Conservation (phyloP, 768 basidiomycete species). For the Hericium erinaceus region DNA sequence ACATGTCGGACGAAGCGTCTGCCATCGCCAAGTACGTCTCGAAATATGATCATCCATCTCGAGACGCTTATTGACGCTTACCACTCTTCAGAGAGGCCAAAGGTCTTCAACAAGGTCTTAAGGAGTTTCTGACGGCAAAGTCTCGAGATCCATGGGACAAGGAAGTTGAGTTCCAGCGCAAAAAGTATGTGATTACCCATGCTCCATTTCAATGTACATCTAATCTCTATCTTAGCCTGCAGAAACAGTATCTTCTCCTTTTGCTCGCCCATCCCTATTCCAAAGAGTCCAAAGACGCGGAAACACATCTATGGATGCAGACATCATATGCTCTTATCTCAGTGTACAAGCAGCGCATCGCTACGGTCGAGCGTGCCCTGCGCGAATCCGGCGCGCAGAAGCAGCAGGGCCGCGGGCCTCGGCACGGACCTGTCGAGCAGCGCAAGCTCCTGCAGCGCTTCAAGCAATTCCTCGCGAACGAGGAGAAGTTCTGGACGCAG, state of each 20-base stretch:
- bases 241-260: constrained; percentile 59
- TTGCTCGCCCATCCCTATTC: constrained; percentile 62
- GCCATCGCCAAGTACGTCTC: constrained; percentile 28
- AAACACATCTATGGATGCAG: constrained; percentile 87
- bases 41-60: constrained; percentile 5
- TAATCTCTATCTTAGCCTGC: constrained; percentile 37
- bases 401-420: constrained; percentile 29
- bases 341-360: constrained; percentile 69
- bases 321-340: constrained; percentile 83
- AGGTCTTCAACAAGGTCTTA: constrained; percentile 61
- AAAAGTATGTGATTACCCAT: constrained; percentile 49
- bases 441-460: constrained; percentile 85
- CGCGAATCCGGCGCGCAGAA: constrained; percentile 21
- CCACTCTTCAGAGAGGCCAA: constrained; percentile 60
- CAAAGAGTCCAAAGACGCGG: constrained; percentile 68
- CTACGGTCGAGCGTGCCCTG: constrained; percentile 41
- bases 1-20: constrained; percentile 33
- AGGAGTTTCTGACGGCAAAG: constrained; percentile 51
- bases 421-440: constrained; percentile 65
- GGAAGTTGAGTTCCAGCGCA: constrained; percentile 80
- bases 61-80: constrained; percentile 6
- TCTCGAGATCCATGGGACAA: constrained; percentile 72
- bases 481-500: constrained; percentile 87
- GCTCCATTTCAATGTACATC: constrained; percentile 14
- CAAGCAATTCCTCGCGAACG: constrained; percentile 79